Evolutionary conservation across 2,329 filamentous ascomycete species (phyloP).

Genomic region (Phoma herbarum): DNA sequence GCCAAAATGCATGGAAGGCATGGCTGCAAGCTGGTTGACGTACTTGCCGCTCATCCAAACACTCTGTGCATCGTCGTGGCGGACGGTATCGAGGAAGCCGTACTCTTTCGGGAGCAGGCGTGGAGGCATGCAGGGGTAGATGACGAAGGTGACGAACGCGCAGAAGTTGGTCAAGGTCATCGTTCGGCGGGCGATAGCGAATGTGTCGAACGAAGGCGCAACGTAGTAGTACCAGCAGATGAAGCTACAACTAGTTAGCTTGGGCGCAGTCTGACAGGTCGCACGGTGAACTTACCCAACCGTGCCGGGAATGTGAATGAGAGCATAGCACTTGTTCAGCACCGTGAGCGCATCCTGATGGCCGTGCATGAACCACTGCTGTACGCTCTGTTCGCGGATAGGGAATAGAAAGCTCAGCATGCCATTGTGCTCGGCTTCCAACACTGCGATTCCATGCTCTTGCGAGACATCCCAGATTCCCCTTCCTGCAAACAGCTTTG

Average conservation of each 20-base stretch:
- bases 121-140: conserved; percentile 64
- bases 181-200: conserved; percentile 56
- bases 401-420: conserved; percentile 63
- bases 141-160: conserved; percentile 61
- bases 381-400: conserved; percentile 61
- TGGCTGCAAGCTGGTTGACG: conserved; percentile 58
- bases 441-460: conserved; percentile 63
- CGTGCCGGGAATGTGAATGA: conserved; percentile 69
- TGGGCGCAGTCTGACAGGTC: conserved; percentile 24
- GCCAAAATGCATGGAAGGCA: conserved; percentile 64
- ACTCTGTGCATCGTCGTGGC: conserved; percentile 57
- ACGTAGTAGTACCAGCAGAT: conserved; percentile 71
- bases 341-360: conserved; percentile 63
- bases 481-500: conserved; percentile 61
- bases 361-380: conserved; percentile 65
- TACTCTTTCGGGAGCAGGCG: conserved; percentile 57
- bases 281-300: conserved; percentile 57
- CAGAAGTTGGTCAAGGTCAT: conserved; percentile 63
- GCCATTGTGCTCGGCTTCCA: conserved; percentile 64
- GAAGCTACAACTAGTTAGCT: conserved; percentile 55
- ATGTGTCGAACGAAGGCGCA: conserved; percentile 60
- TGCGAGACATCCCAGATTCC: conserved; percentile 66
- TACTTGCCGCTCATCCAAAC: conserved; percentile 59
- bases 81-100: conserved; percentile 58
- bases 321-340: conserved; percentile 66